Percentiles rank a stretch among this genome's conserved stretches.
Evolutionary conservation across 2,329 filamentous ascomycete genomes (phyloP).

Genomic region (Lachnellula willkommii): DNA sequence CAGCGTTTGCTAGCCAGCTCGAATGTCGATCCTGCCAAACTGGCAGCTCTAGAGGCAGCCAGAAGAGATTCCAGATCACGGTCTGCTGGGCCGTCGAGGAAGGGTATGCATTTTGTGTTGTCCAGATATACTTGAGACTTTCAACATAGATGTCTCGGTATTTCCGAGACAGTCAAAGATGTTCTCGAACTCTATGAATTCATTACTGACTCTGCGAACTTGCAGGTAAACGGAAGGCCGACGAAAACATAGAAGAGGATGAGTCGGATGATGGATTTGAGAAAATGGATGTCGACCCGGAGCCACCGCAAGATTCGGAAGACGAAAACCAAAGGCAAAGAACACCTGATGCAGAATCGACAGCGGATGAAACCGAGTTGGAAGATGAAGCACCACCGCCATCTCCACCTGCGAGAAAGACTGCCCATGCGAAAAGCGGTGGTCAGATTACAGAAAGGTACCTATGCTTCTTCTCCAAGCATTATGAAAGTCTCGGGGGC

Average conservation of each 20-base stretch:
- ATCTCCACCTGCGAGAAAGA: constrained; percentile 7
- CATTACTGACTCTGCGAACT: no score
- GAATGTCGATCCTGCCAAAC: constrained; percentile 23
- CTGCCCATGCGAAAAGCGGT: not conserved
- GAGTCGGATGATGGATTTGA: constrained; percentile 44
- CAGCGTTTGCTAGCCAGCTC: constrained; percentile 49
- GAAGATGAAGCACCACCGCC: constrained; percentile 8
- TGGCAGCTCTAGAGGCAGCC: constrained; percentile 13
- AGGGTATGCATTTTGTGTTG: constrained; percentile 2
- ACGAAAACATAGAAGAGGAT: constrained; percentile 28
- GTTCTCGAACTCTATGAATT: no score
- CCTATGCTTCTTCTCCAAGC: not conserved
- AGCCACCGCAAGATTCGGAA: constrained; percentile 15
- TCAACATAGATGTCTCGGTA: no score
- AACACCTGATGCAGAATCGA: constrained; percentile 22
- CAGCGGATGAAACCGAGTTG: constrained; percentile 18
- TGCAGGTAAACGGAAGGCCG: constrained; percentile 46
- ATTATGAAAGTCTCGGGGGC: no score
- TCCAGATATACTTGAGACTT: no score
- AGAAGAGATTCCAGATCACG: constrained; percentile 4
- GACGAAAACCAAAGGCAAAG: constrained; percentile 12
- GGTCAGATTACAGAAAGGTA: not conserved
- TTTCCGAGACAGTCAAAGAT: no score
- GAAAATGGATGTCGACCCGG: constrained; percentile 46
- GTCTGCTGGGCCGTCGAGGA: constrained; percentile 34